Evolutionary conservation across 2,329 filamentous ascomycete species (phyloP).

Genomic region (Chaetomiaceae sp.): DNA sequence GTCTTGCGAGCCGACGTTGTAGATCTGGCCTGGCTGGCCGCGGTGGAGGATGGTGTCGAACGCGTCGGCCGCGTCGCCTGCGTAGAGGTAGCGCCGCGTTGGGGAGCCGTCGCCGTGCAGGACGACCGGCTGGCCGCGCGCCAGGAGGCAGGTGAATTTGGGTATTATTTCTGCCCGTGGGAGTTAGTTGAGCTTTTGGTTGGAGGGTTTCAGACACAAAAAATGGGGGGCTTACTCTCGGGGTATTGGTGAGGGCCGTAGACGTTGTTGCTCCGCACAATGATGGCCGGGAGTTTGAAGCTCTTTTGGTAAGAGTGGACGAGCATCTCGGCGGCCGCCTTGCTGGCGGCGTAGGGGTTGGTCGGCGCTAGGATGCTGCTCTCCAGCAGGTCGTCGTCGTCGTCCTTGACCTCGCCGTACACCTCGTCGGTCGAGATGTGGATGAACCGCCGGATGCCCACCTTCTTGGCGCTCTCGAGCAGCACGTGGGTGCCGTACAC

Average conservation of each 20-base stretch:
- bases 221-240: conserved; percentile 63
- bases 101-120: conserved; percentile 74
- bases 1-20: conserved; percentile 76
- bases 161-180: conserved; percentile 66
- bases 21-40: conserved; percentile 67
- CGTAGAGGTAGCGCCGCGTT: conserved; percentile 71
- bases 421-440: conserved; percentile 84
- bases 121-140: conserved; percentile 60
- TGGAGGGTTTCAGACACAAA: no score
- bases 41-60: conserved; percentile 81
- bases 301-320: conserved; percentile 83
- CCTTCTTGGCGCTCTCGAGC: conserved; percentile 69
- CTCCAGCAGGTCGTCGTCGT: conserved; percentile 66
- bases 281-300: conserved; percentile 74
- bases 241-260: conserved; percentile 82
- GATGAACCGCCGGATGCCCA: conserved; percentile 67
- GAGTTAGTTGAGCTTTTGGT: neutral
- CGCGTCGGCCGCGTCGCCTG: conserved; percentile 73
- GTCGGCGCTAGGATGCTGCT: conserved; percentile 71
- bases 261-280: conserved; percentile 78
- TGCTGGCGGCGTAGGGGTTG: conserved; percentile 77
- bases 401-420: conserved; percentile 72
- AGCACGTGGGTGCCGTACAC: conserved; percentile 81
- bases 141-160: conserved; percentile 71
- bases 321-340: conserved; percentile 78